These are phyloP conservation scores for Aspergillus uvarum DNA, from an alignment of 2,329 filamentous ascomycete genomes.

Conservation along the genomic window DNA sequence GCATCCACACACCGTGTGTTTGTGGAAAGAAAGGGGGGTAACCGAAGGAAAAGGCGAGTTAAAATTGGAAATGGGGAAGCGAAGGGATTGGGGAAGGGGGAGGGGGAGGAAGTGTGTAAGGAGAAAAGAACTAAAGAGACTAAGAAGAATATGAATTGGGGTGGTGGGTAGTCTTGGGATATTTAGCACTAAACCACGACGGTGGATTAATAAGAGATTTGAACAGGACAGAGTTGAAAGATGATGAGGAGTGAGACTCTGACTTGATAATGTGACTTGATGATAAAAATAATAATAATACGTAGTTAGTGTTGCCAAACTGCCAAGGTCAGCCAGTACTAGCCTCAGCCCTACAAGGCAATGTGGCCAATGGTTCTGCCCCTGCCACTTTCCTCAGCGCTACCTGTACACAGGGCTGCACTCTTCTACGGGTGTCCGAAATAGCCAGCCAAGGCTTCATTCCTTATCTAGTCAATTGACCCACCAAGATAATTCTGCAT, in stretches of 20 bases:
- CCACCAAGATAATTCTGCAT: too few species aligned
- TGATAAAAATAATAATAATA: background rate
- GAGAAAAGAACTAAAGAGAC: constrained; percentile 2
- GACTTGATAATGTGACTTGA: too few species aligned
- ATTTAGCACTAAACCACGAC: background rate
- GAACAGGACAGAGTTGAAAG: background rate
- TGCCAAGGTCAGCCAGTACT: constrained; percentile 20
- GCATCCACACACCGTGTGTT: constrained; percentile 6
- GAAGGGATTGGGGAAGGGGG: constrained; percentile 11
- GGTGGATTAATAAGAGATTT: background rate
- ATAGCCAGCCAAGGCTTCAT: too few species aligned
- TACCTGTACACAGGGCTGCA: background rate
- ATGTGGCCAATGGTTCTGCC: constrained; percentile 6
- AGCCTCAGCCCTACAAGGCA: constrained; percentile 34
- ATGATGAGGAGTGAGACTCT: background rate
- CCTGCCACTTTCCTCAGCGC: background rate
- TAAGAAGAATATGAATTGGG: background rate
- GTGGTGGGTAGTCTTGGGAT: background rate
- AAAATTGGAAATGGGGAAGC: constrained; percentile 8
- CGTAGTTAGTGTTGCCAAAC: background rate
- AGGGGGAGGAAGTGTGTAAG: constrained; percentile 9
- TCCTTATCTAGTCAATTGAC: too few species aligned
- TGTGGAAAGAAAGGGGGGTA: background rate
- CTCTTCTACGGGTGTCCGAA: too few species aligned
- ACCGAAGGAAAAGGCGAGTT: background rate